phyloP scores from a whole-genome alignment of 163 green algal genomes.

The Volvox carteri region DNA sequence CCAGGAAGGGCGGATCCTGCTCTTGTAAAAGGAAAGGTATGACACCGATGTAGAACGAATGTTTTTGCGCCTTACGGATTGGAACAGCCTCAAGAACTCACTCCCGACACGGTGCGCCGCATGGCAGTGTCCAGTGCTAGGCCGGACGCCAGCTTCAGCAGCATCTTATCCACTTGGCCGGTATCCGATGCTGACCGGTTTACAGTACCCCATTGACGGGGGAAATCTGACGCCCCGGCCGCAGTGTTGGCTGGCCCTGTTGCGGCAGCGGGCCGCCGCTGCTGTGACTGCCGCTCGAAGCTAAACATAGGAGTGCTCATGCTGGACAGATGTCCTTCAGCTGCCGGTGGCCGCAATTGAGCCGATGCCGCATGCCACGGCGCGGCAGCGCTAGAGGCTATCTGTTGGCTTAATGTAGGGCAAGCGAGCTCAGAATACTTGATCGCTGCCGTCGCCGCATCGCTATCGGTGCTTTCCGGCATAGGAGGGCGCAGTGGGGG shows the following conservation, averaged over 20 bases:
- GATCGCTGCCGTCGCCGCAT: not conserved
- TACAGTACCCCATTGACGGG: not conserved
- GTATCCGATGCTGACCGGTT: not conserved
- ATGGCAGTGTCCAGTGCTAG: not conserved
- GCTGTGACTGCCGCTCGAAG: not conserved
- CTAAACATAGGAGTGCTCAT: slow-evolving; percentile 39
- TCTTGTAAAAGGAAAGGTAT: no score
- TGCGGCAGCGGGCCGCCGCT: not conserved
- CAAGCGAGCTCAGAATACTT: not conserved
- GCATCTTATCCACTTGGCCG: not conserved
- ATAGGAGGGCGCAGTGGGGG: not conserved
- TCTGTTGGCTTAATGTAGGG: not conserved
- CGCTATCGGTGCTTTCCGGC: not conserved
- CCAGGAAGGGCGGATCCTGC: no score
- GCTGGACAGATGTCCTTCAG: not conserved
- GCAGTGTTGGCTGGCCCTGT: not conserved
- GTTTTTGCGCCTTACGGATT: no score
- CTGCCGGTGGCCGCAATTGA: not conserved
- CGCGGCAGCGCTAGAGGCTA: not conserved
- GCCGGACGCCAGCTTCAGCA: slow-evolving; percentile 4
- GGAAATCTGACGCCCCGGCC: not conserved
- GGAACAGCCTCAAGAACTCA: no score
- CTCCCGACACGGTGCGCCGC: no score
- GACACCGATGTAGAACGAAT: no score
- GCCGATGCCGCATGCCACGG: not conserved